Evolutionary conservation across 129 eudicot species (phyloP).

Genomic region (Logfia minima): DNA sequence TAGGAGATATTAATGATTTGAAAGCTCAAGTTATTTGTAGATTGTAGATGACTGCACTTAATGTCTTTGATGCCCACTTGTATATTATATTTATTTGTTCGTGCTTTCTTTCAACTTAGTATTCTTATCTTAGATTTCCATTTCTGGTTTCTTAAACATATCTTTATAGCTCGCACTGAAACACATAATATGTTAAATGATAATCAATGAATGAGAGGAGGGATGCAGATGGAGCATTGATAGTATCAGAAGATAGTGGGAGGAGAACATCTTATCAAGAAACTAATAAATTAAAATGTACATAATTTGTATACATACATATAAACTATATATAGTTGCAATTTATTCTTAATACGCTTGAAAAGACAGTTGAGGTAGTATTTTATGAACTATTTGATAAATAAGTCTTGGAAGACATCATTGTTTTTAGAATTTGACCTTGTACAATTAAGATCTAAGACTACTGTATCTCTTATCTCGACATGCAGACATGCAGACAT

Average conservation of each 20-base stretch:
- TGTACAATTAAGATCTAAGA: conserved; percentile 13
- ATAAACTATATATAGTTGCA: background rate
- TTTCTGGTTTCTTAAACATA: background rate
- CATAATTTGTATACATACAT: background rate
- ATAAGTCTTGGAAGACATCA: background rate
- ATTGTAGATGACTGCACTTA: background rate
- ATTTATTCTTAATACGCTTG: background rate
- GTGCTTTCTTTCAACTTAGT: background rate
- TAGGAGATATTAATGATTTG: conserved; percentile 3
- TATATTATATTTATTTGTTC: background rate
- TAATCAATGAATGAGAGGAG: background rate
- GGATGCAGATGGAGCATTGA: background rate
- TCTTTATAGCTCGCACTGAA: background rate
- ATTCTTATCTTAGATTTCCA: background rate
- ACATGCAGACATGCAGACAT: background rate
- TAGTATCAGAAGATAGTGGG: background rate
- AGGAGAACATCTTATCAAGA: background rate
- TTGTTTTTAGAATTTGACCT: background rate
- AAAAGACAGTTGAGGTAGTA: background rate
- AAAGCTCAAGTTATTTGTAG: conserved; percentile 12
- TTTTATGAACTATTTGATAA: background rate
- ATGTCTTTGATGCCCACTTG: background rate
- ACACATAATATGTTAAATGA: background rate
- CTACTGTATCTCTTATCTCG: conserved; percentile 2
- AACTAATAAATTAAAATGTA: background rate